These are phyloP conservation scores for Leccinum broughii DNA, from an alignment of 768 basidiomycete species.

Conservation along the genomic window DNA sequence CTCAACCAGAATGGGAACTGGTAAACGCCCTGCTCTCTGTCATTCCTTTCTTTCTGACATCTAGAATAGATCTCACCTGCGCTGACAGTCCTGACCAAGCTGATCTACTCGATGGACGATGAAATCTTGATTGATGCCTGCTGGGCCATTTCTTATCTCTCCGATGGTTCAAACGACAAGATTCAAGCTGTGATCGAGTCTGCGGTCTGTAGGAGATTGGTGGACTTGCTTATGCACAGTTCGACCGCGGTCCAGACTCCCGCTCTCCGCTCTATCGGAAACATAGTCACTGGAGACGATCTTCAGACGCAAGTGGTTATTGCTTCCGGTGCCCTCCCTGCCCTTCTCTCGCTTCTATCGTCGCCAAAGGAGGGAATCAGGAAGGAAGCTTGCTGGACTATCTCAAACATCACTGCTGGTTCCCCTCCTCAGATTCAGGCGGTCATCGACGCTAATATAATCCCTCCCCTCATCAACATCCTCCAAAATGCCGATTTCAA, in stretches of 20 bases:
- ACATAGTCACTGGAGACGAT: constrained; percentile 99
- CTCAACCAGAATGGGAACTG: constrained; percentile 97
- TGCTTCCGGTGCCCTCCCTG: constrained; percentile 94
- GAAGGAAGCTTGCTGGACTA: constrained; percentile 99
- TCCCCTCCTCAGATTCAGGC: constrained; percentile 96
- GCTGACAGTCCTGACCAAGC: constrained; percentile 92
- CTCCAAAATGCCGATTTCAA: constrained; percentile 98
- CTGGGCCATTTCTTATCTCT: constrained; percentile 99
- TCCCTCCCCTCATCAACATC: constrained; percentile 98
- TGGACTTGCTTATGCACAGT: constrained; percentile 94
- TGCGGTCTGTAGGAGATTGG: constrained; percentile 95
- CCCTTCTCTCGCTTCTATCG: constrained; percentile 87
- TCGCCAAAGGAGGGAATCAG: constrained; percentile 99
- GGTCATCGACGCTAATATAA: constrained; percentile 96
- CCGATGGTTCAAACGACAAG: constrained; percentile 98
- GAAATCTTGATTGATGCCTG: constrained; percentile 99
- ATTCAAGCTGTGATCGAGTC: constrained; percentile 99
- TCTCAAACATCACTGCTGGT: constrained; percentile 97
- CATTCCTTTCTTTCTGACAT: constrained; percentile 15
- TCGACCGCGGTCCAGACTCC: constrained; percentile 98
- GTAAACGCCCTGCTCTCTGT: constrained; percentile 46
- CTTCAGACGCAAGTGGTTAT: constrained; percentile 99
- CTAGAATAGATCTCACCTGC: constrained; percentile 89
- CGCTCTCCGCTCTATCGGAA: constrained; percentile 96
- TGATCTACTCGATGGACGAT: constrained; percentile 98